Evolutionary conservation across 1,284 basidiomycete genomes (phyloP), one percentile per base, ranked within the genome.

Genomic region (Tranzscheliella williamsii): DNA sequence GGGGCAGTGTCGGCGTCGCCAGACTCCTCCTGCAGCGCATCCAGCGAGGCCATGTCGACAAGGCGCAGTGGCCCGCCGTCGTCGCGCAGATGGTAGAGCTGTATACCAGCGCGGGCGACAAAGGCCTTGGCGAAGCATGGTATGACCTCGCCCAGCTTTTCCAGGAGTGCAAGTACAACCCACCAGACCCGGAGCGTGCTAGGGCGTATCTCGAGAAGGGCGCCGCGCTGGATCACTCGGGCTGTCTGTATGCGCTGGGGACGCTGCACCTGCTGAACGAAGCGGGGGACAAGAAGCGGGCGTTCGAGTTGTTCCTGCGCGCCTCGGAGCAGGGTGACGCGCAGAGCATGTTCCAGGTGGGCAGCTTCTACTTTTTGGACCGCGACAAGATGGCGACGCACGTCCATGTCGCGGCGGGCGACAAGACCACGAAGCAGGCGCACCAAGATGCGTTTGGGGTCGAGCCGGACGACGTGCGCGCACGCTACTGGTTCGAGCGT

Each of bases 271-370:
- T 49, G 16, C 35, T 48, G 23, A 43, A 43, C 27, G 27, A 54
- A 6, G 30, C 31, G 4, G 35, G 46, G 9, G 24, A 52, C 43
- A 48, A 61, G 42, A 26, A 45, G 12, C 26, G 44, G 18, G 50
- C 64, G 1, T 57, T 58, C 17, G 32, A 46, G 23, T 57, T 67
- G 15, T 70, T 72, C 50, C 46, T 67, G 24, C 53, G 50, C 3
- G 70, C 70, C 1, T 67, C 70, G 1, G 62, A 68, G 22, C 50
- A 57, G 23, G 70, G 70, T 5, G 67, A 72, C 36, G 61, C 58
- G n/a, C 61, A 70, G 21, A 64, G 62, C 48, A 58, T 64, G 44
- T 69, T 70, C 37, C 70, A 72, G 22, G 60, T 72, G 5, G 70
- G 70, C 24, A 40, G 61, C 12, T 54, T 64, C 40, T 69, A 69